Evolutionary conservation across 345 rosid genomes (phyloP).

Genomic region (Citrus mangshanensis): DNA sequence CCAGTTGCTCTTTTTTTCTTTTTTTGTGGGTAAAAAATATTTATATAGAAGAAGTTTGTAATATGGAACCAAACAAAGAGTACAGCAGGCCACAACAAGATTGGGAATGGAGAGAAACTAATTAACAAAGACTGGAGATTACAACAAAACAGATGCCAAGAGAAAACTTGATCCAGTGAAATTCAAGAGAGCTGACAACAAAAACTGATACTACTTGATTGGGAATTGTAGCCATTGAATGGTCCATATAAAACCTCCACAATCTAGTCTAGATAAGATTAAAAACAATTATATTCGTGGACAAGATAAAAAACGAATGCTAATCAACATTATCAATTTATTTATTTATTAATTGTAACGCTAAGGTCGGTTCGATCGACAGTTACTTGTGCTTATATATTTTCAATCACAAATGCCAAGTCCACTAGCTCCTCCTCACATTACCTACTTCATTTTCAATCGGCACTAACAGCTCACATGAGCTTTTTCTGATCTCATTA

Average conservation of each 20-base stretch:
- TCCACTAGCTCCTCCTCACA: slow-evolving; percentile 6
- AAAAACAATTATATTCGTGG: neutral
- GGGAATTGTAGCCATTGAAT: slow-evolving; percentile 4
- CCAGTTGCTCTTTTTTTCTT: too few relatives aligned
- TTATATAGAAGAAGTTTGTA: too few relatives aligned
- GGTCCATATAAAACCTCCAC: slow-evolving; percentile 15
- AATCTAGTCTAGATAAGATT: slow-evolving; percentile 12
- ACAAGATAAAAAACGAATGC: slow-evolving; percentile 6
- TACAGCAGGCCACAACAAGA: too few relatives aligned
- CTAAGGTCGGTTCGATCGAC: slow-evolving; percentile 13
- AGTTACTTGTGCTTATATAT: neutral
- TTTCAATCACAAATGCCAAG: neutral
- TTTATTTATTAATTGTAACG: neutral
- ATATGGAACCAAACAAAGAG: too few relatives aligned
- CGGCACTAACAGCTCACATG: slow-evolving; percentile 13
- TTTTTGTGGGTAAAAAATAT: too few relatives aligned
- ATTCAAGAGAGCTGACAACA: too few relatives aligned
- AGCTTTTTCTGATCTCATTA: slow-evolving; percentile 4
- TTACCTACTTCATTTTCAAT: slow-evolving; percentile 27
- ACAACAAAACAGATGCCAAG: too few relatives aligned
- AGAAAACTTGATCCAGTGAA: too few relatives aligned
- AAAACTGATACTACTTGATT: too few relatives aligned
- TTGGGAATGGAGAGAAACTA: too few relatives aligned
- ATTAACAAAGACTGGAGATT: too few relatives aligned
- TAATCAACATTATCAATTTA: neutral